These are phyloP conservation scores for grape (Vitis vinifera) DNA, from an alignment of 164 flowering plant species.

Conservation along the genomic window ASM3070453v1 NC_081816.1:3908001-3908500, in stretches of 20 bases:
- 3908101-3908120: not conserved
- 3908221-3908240: slow-evolving; percentile 89
- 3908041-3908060: not conserved
- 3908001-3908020: too few species aligned
- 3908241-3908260: too few species aligned
- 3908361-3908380: not conserved
- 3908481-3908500: not conserved
- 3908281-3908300: not conserved
- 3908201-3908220: slow-evolving; percentile 97
- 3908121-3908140: not conserved
- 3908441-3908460: not conserved
- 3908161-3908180: slow-evolving; percentile 66
- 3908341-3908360: too few species aligned
- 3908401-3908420: not conserved
- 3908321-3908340: too few species aligned
- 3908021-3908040: not conserved
- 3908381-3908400: not conserved
- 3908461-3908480: not conserved
- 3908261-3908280: not conserved
- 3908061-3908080: too few species aligned
- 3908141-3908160: not conserved
- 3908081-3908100: too few species aligned
- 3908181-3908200: slow-evolving; percentile 92
- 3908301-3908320: too few species aligned
- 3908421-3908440: not conserved